Conservation (phyloP, 192 early-diverging fungal genomes). For the Linnemannia elongata region DNA sequence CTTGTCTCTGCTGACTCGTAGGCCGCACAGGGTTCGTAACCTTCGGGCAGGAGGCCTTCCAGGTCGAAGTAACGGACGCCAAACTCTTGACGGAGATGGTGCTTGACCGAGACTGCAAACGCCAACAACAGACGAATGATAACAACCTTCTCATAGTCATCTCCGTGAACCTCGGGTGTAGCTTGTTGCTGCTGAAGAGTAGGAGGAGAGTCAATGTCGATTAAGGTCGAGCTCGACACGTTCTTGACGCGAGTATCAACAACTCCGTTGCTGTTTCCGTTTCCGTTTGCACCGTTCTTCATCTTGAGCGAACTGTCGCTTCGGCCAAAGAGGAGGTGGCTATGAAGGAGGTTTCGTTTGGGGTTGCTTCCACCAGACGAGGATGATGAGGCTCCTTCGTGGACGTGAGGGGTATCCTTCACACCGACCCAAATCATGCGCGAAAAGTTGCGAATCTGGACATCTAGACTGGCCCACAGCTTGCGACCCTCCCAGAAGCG, state of each 20-base stretch:
- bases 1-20: conserved; percentile 11
- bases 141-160: conserved; percentile 68
- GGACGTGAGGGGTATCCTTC: conserved; percentile 30
- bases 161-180: not conserved
- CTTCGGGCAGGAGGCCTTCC: conserved; percentile 60
- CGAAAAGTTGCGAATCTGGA: conserved; percentile 75
- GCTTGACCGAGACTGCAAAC: conserved; percentile 69
- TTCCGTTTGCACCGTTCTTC: not conserved
- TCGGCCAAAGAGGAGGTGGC: conserved; percentile 32
- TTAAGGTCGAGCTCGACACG: conserved; percentile 31
- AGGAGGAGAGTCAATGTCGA: conserved; percentile 18
- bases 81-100: conserved; percentile 75
- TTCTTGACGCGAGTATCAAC: conserved; percentile 7
- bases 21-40: conserved; percentile 31
- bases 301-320: conserved; percentile 12
- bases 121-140: conserved; percentile 68
- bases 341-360: not conserved
- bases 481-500: conserved; percentile 91
- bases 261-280: not conserved
- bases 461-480: conserved; percentile 79
- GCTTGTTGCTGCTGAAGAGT: not conserved
- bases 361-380: not conserved
- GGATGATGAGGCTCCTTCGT: not conserved
- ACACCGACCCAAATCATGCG: conserved; percentile 75
- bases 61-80: conserved; percentile 69